Percentiles rank a stretch among this genome's conserved stretches.
Evolutionary conservation across 2,329 filamentous ascomycete genomes (phyloP).

Genomic region (Aureobasidium sp.): DNA sequence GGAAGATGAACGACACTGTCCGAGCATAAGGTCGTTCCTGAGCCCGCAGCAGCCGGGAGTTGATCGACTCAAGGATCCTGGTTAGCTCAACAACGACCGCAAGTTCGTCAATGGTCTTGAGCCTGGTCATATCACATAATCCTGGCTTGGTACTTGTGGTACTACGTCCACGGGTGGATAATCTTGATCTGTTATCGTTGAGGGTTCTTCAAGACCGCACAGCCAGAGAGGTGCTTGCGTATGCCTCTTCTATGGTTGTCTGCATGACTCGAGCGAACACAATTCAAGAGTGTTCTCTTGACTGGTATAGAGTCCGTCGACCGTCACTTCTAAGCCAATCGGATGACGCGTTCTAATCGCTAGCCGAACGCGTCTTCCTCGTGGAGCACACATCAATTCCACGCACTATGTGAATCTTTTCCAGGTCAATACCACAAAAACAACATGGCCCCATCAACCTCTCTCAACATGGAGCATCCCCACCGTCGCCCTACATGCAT

Average conservation of each 20-base stretch:
- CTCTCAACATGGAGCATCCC: too few relatives aligned
- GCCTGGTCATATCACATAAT: too few relatives aligned
- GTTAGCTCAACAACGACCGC: not conserved
- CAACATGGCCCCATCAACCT: not conserved
- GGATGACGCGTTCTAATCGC: not conserved
- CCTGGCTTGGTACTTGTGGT: too few relatives aligned
- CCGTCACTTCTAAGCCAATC: not conserved
- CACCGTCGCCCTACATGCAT: too few relatives aligned
- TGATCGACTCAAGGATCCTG: not conserved
- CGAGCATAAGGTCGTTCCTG: not conserved
- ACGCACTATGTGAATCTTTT: too few relatives aligned
- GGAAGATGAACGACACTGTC: conserved; percentile 18
- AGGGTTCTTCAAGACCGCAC: not conserved
- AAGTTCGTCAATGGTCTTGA: not conserved
- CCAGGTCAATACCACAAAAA: not conserved
- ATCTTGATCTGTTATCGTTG: not conserved
- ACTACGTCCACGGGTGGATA: not conserved
- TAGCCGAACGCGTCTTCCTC: not conserved
- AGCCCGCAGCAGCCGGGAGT: too few relatives aligned
- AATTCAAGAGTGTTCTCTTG: too few relatives aligned
- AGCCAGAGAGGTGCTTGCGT: not conserved
- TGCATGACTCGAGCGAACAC: not conserved
- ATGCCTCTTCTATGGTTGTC: not conserved
- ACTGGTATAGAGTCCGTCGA: not conserved
- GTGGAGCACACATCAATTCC: not conserved